phyloP scores from a whole-genome alignment of 768 basidiomycete genomes.

The Mycena maculata region DNA sequence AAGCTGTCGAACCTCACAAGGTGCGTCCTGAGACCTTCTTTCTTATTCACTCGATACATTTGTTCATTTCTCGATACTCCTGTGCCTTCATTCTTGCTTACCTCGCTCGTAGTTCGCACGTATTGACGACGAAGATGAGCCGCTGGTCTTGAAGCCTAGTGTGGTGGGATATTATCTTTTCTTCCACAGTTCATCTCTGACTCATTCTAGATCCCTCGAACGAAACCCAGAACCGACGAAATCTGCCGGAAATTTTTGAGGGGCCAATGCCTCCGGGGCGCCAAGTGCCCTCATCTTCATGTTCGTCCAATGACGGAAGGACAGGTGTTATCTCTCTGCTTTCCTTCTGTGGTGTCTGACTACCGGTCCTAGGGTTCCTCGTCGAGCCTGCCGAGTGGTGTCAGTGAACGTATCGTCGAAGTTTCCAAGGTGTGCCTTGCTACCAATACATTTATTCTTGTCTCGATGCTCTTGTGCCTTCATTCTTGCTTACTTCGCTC shows the following conservation, averaged over 20 bases:
- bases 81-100: neutral
- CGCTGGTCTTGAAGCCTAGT: neutral
- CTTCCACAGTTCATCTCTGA: neutral
- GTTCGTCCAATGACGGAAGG: neutral
- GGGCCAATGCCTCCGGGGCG: conserved; percentile 16
- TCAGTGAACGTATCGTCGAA: no score
- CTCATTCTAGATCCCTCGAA: neutral
- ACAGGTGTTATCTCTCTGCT: conserved; percentile 7
- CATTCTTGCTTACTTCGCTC: no score
- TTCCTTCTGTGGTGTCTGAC: no score
- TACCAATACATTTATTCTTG: no score
- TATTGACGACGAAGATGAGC: neutral
- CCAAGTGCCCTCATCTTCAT: conserved; percentile 21
- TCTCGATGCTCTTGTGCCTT: neutral
- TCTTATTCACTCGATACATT: no score
- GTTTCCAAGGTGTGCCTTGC: no score
- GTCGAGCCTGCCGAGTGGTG: no score
- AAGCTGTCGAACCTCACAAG: neutral
- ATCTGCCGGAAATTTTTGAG: conserved; percentile 48
- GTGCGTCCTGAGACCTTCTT: neutral
- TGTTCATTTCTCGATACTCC: no score
- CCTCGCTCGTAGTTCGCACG: neutral
- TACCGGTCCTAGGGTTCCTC: no score
- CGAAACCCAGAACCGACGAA: conserved; percentile 31
- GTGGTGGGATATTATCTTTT: neutral